A percentile compares a stretch with the other conserved stretches of the same genome.
phyloP scores from a whole-genome alignment of 176 grass and related monocot genomes.

The Alopecurus myosuroides region DNA sequence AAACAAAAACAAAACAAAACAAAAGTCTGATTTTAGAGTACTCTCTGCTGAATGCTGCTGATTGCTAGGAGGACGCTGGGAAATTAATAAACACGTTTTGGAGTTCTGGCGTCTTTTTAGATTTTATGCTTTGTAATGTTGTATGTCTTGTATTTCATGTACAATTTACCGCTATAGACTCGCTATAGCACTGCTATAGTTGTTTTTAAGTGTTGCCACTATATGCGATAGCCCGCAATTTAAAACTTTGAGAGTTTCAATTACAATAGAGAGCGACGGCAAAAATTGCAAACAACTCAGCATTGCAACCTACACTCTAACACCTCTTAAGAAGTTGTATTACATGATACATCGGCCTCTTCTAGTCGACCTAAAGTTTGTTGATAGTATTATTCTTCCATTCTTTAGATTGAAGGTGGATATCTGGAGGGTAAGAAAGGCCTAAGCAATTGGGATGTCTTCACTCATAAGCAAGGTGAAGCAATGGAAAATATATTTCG shows the following conservation, averaged over 20 bases:
- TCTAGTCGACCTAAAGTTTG: too few relatives aligned
- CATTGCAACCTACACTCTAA: too few relatives aligned
- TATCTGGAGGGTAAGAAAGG: conserved; percentile 68
- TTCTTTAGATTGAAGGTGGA: conserved; percentile 62
- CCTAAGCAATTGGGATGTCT: conserved; percentile 81
- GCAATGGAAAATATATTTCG: background rate
- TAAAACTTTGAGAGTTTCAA: too few relatives aligned
- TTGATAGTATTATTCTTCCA: background rate
- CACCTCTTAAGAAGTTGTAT: too few relatives aligned
- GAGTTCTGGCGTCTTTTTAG: background rate
- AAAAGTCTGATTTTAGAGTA: too few relatives aligned
- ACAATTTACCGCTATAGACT: too few relatives aligned
- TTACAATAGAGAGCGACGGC: too few relatives aligned
- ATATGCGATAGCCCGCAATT: too few relatives aligned
- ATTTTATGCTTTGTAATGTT: background rate
- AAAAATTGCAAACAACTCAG: too few relatives aligned
- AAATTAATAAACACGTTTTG: background rate
- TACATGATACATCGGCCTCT: background rate
- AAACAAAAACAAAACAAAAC: too few relatives aligned
- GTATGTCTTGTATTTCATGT: background rate
- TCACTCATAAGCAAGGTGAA: conserved; percentile 34
- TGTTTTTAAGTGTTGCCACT: too few relatives aligned
- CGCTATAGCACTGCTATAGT: too few relatives aligned
- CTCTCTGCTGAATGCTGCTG: background rate
- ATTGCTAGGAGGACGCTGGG: background rate